Evolutionary conservation across 208 protist genomes (phyloP).

Genomic region (Jaenimonas drosophilae): DNA sequence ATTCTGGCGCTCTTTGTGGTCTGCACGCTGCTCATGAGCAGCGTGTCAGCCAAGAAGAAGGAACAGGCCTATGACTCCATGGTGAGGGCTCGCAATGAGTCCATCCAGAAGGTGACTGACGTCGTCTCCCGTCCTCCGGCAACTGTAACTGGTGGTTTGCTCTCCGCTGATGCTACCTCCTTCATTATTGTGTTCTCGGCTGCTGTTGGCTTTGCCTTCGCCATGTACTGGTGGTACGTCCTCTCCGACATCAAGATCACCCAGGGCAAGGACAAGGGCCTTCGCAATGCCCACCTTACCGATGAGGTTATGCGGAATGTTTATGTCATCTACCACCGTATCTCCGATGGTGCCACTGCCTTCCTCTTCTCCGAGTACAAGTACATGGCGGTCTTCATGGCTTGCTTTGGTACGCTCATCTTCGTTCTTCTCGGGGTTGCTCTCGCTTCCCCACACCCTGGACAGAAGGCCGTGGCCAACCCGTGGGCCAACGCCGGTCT

Average conservation of each 20-base stretch:
- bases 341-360: constrained; percentile 64
- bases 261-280: constrained; percentile 41
- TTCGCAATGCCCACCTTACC: constrained; percentile 59
- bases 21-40: no score
- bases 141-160: no score
- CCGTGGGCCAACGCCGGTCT: constrained; percentile 60
- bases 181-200: constrained; percentile 41
- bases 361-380: constrained; percentile 83
- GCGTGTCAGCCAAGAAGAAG: no score
- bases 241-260: constrained; percentile 45
- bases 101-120: background rate
- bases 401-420: constrained; percentile 56
- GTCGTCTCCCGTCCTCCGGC: background rate
- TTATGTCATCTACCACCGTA: constrained; percentile 68
- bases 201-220: constrained; percentile 54
- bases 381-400: constrained; percentile 80
- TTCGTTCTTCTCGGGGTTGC: constrained; percentile 70
- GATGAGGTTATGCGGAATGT: constrained; percentile 84
- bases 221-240: constrained; percentile 81
- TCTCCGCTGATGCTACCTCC: constrained; percentile 21
- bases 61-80: no score
- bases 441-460: constrained; percentile 28
- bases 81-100: no score
- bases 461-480: constrained; percentile 7
- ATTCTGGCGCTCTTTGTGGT: no score